Evolutionary conservation across 2,329 filamentous ascomycete species (phyloP), one percentile per base, ranked within the genome.

Genomic region (Verticillium longisporum): DNA sequence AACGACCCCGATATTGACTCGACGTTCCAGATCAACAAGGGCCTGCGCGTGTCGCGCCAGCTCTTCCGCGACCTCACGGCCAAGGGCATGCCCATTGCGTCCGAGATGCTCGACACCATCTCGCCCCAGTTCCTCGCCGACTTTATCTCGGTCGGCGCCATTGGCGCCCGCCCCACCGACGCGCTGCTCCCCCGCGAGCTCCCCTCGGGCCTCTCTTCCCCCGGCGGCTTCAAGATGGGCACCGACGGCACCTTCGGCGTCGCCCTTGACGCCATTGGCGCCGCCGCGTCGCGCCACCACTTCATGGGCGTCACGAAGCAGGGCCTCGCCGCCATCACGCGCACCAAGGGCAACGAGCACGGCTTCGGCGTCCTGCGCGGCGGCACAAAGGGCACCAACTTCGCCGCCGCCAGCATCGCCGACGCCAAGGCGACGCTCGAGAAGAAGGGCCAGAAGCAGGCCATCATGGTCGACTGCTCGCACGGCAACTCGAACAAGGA

Each of bases 291-390:
- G n/a, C 88, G 85, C 75, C 95, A 99, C 77, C 94, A 97, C 81
- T 99, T 99, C 83, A 90, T 99, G 83, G 94, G 93, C 77, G 95
- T 99, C 57, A 99, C 95, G 36, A 99, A 99, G 83, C 93, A 97
- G 73, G 95, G 95, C 63, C 82, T 97, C 64, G 95, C 94, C 55
- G 93, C 95, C 64, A 98, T 99, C 69, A 97, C 93, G 57, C 88
- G 91, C 75, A 99, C 95, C 15, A 86, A 84, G 61, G 95, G 95
- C 60, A 99, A 99, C 75, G 90, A 97, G 78, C 92, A 99, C 77
- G 96, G 95, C 72, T 99, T 99, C 72, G 91, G 98, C 58, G 97
- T 99, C 71, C 83, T 99, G 63, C 87, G 95, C 64, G 95, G 95
- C 66, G 95, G 95, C 65, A 94, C 86, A 71, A 91, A 87, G 76